Evolutionary conservation across 2,329 filamentous ascomycete genomes (phyloP).

Genomic region (Truncatella angustata): DNA sequence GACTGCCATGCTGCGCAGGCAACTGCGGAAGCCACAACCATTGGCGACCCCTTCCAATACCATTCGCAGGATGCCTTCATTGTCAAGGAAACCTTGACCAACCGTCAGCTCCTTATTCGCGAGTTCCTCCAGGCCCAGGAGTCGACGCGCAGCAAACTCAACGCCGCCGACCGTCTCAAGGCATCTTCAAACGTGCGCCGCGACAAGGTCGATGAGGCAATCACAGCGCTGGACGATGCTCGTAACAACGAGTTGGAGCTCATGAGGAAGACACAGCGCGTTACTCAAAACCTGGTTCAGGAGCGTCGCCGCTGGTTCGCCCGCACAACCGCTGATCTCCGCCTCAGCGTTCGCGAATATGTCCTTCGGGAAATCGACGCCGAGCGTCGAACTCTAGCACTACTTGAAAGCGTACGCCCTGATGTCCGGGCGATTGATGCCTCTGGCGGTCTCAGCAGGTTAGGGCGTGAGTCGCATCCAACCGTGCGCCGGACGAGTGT

Average conservation of each 20-base stretch:
- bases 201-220: constrained; percentile 98
- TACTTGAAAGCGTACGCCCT: constrained; percentile 88
- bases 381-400: constrained; percentile 85
- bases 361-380: constrained; percentile 94
- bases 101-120: constrained; percentile 92
- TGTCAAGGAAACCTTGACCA: constrained; percentile 96
- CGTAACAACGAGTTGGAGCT: constrained; percentile 78
- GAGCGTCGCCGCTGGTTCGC: constrained; percentile 92
- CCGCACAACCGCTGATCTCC: constrained; percentile 79
- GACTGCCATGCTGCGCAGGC: constrained; percentile 96
- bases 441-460: constrained; percentile 82
- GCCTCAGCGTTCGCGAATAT: constrained; percentile 83
- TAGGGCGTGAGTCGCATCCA: constrained; percentile 87
- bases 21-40: constrained; percentile 90
- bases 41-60: constrained; percentile 91
- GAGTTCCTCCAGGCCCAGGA: constrained; percentile 92
- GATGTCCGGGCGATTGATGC: constrained; percentile 92
- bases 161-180: constrained; percentile 85
- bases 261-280: constrained; percentile 79
- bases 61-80: constrained; percentile 96
- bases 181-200: constrained; percentile 80
- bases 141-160: constrained; percentile 74
- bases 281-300: constrained; percentile 83
- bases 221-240: constrained; percentile 84
- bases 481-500: constrained; percentile 70